Base-by-base conservation (phyloP, 148 eudicot species). In the Amaranthus hypochondriacus region DNA sequence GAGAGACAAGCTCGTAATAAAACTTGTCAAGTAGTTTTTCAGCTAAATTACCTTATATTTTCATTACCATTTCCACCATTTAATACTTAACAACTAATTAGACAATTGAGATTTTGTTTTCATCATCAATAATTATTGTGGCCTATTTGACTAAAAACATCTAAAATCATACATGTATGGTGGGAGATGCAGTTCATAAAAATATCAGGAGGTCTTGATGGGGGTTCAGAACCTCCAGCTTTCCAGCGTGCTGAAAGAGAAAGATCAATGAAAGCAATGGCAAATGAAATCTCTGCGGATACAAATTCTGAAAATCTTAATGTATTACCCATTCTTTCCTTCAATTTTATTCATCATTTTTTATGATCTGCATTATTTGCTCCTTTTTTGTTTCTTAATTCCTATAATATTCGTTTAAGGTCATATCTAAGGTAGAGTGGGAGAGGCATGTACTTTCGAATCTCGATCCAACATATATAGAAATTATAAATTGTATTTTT, bases 221-320 rank as follows among this genome's bases (percentile, higher is more conserved):
- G 92, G 61, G 97, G 89, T 66, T 84, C 90, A 62, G 96, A 90
- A 77, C 98, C 98, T 75, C 98, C 98, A 70, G 93, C 98, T 85
- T 93, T 93, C 83, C 98, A 93, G 79, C 94, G 93, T 72, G 98
- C 98, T 47, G 93, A 90, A 75, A 82, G 74, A 81, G 85, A 86
- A 65, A 89, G 96, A 79, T 70, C 75, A 71, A 75, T 70, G 51
- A 65, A 63, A 67, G 80, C 78, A 79, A 50, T 62, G 58, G 63
- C 80, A 9, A 43, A 75, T 21, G 83, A 81, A 67, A 79, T 69
- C 55, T 77, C 72, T 75, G 55, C 81, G 55, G 73, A 70, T 66
- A 65, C 84, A 18, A 77, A 48, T 60, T 72, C 75, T 68, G 70
- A 56, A 80, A 43, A 28, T 28, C 39, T 28, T 28, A 28, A 75